Evolutionary conservation across 1,139 yeast genomes (phyloP), one percentile per base, ranked within the genome.

Genomic region (Tardiomyces digboiensis): DNA sequence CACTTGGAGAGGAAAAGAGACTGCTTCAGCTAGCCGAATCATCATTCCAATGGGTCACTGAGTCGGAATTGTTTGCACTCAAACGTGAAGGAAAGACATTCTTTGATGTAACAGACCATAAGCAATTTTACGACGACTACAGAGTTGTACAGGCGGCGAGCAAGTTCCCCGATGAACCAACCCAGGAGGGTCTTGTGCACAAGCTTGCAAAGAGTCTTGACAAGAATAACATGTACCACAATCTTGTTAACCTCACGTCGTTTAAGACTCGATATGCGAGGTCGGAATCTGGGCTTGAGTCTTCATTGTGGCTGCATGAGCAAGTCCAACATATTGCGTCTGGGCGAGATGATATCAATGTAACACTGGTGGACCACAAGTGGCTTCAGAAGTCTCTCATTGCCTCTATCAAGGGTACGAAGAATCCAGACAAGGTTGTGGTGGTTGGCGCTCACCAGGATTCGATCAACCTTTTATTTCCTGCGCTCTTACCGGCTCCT

Each of bases 391-490:
- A 73, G 51, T 75, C 86, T 51, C 53, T 80, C 46, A 64, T 80
- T 46, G 77, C 65, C 16, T 62, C 61, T 14, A 65, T 64, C 38
- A 60, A 61, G 39, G 61, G 60, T 23, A 50, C 60, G 36, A 54
- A 61, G 49, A 52, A 54, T 41, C 60, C 66, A 16, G 70, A 67
- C 23, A 57, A 66, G 38, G 67, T 75, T 21, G 82, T 89, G 2
- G 78, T 89, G 18, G 76, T 89, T 22, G 97, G 97, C 0, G 83
- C 95, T 21, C 97, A 91, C 65, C 86, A 83, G 59, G 98, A 89
- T 60, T 83, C 95, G 2, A 74, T 80, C 50, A 88, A 87, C 59
- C 68, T 86, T 48, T 54, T 85, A 42, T 71, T 85, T 47, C 95
- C 95, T n/a, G 71, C 70, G 42, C 49, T 80, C 19, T 59, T 82